These are phyloP conservation scores for Purpureocillium lavendulum DNA, from an alignment of 2,329 filamentous ascomycete genomes.

Conservation along the genomic window DNA sequence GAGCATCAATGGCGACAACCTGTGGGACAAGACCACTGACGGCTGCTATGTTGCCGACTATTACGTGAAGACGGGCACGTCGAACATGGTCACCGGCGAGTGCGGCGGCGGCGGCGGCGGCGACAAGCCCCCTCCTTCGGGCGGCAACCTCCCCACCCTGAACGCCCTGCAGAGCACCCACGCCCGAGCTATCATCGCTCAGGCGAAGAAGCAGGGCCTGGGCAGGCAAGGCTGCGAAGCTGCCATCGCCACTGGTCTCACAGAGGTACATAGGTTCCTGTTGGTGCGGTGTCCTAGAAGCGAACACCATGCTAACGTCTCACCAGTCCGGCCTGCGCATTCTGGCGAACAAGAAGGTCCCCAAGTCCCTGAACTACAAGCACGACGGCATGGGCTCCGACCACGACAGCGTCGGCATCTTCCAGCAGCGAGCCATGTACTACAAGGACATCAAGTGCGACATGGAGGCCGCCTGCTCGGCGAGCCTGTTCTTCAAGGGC, in stretches of 20 bases:
- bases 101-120: not conserved
- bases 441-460: constrained; percentile 13
- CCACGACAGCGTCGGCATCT: constrained; percentile 14
- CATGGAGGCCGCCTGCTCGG: constrained; percentile 13
- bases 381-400: constrained; percentile 13
- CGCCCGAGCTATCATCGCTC: constrained; percentile 12
- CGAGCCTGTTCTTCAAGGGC: constrained; percentile 10
- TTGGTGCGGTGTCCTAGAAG: too few species aligned
- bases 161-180: constrained; percentile 10
- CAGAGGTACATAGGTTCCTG: too few species aligned
- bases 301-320: too few species aligned
- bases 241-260: constrained; percentile 12
- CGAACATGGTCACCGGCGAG: constrained; percentile 1
- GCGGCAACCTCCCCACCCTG: constrained; percentile 10
- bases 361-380: constrained; percentile 10
- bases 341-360: constrained; percentile 11
- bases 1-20: constrained; percentile 1
- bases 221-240: constrained; percentile 12
- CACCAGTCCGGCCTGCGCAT: constrained; percentile 10
- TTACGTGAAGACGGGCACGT: constrained; percentile 7
- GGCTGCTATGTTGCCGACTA: constrained; percentile 7
- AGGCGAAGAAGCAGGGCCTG: constrained; percentile 8
- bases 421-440: constrained; percentile 13
- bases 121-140: not conserved
- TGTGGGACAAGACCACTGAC: constrained; percentile 6